Percentiles rank a stretch among this genome's conserved stretches.
phyloP scores from a whole-genome alignment of 495 filamentous ascomycete species.

The Penicillium cataractarum region DNA sequence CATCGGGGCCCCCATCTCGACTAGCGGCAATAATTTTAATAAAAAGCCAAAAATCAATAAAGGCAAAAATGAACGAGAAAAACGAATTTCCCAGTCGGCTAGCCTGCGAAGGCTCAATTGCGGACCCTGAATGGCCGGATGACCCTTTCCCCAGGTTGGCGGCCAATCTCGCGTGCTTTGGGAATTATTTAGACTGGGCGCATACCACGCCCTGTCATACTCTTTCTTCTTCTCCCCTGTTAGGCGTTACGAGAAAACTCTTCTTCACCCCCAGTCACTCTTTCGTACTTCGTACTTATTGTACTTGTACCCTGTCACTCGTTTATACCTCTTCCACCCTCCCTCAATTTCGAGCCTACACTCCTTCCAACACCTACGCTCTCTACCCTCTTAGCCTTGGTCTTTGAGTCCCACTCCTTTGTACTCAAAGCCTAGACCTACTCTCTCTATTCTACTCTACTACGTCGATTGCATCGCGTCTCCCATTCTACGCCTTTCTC shows the following conservation, averaged over 20 bases:
- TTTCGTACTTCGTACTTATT: constrained; percentile 11
- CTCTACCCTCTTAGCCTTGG: constrained; percentile 21
- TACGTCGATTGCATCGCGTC: constrained; percentile 14
- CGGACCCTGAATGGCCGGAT: constrained; percentile 3
- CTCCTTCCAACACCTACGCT: constrained; percentile 29
- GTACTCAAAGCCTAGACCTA: constrained; percentile 19
- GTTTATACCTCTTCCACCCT: constrained; percentile 21
- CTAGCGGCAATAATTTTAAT: constrained; percentile 12
- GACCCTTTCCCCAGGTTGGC: constrained; percentile 1
- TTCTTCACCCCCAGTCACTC: constrained; percentile 29
- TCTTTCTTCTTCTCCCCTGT: constrained; percentile 18
- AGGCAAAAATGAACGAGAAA: constrained; percentile 5
- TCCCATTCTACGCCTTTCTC: background rate
- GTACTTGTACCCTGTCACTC: constrained; percentile 16
- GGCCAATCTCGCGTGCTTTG: constrained; percentile 3
- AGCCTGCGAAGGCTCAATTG: constrained; percentile 14
- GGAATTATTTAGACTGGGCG: constrained; percentile 29
- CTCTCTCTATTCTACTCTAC: constrained; percentile 10
- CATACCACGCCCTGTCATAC: constrained; percentile 30
- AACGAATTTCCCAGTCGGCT: background rate
- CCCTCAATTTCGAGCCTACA: constrained; percentile 29
- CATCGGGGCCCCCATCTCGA: background rate
- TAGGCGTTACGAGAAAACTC: constrained; percentile 25
- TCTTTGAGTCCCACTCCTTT: constrained; percentile 34
- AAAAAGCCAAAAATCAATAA: constrained; percentile 15